Evolutionary conservation across 1,139 yeast species (phyloP).

Genomic region (Geotrichum reessii): DNA sequence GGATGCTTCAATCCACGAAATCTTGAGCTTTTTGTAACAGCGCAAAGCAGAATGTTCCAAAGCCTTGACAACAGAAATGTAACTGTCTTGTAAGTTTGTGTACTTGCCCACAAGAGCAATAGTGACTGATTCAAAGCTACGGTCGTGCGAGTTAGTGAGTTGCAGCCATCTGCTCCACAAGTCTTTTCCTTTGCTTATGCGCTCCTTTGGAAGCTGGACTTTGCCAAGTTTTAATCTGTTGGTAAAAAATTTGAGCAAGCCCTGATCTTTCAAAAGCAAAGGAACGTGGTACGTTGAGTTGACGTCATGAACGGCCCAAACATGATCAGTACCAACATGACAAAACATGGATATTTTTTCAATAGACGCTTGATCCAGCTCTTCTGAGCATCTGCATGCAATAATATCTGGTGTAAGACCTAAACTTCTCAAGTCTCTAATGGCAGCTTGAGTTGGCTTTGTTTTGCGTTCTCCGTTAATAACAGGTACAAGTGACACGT

Average conservation of each 20-base stretch:
- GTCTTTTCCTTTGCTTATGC: slow-evolving; percentile 56
- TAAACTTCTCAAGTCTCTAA: slow-evolving; percentile 88
- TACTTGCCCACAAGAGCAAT: slow-evolving; percentile 97
- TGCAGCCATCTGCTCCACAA: slow-evolving; percentile 74
- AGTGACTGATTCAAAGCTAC: slow-evolving; percentile 76
- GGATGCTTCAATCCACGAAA: slow-evolving; percentile 93
- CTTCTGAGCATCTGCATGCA: slow-evolving; percentile 92
- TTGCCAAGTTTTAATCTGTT: slow-evolving; percentile 58
- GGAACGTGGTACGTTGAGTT: slow-evolving; percentile 98
- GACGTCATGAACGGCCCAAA: slow-evolving; percentile 93
- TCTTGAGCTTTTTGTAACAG: slow-evolving; percentile 74
- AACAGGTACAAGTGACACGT: slow-evolving; percentile 94
- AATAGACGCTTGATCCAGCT: slow-evolving; percentile 73
- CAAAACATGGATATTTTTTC: slow-evolving; percentile 98
- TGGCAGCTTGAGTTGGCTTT: slow-evolving; percentile 98
- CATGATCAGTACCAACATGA: slow-evolving; percentile 97
- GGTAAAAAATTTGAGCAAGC: slow-evolving; percentile 66
- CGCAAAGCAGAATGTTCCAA: slow-evolving; percentile 93
- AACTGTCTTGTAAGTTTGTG: slow-evolving; percentile 91
- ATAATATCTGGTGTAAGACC: slow-evolving; percentile 95
- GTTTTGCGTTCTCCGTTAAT: slow-evolving; percentile 98
- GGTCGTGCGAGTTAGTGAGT: slow-evolving; percentile 72
- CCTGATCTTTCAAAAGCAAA: slow-evolving; percentile 78
- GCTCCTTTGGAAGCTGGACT: slow-evolving; percentile 47
- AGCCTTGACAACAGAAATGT: slow-evolving; percentile 89